These are phyloP conservation scores for Trichosanthes cucumerina DNA, from an alignment of 306 rosid species.

Conservation along the genomic window DNA sequence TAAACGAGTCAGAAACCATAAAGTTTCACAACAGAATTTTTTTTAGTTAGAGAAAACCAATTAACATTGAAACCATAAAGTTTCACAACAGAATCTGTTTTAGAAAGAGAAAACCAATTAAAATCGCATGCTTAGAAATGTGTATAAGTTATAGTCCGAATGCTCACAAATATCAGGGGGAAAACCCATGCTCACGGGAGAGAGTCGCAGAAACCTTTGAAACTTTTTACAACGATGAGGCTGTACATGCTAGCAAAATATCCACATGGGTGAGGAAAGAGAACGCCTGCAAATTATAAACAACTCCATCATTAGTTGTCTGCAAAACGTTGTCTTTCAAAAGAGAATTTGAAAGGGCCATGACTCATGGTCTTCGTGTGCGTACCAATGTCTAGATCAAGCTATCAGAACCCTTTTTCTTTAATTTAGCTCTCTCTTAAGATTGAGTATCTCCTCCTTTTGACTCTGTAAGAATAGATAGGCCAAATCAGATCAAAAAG, in stretches of 20 bases:
- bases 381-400: neutral
- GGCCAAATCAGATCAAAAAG: neutral
- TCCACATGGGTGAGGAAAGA: neutral
- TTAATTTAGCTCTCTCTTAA: neutral
- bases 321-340: neutral
- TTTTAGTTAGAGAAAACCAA: too few species aligned
- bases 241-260: neutral
- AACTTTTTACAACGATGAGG: neutral
- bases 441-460: neutral
- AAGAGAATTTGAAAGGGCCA: neutral
- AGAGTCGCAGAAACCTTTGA: neutral
- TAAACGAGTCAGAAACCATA: neutral
- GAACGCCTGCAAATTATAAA: neutral
- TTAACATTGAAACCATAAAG: neutral
- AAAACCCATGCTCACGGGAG: neutral
- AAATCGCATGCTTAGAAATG: neutral
- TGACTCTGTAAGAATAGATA: neutral
- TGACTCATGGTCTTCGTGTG: neutral
- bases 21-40: too few species aligned
- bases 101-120: too few species aligned
- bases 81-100: too few species aligned
- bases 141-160: neutral
- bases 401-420: neutral
- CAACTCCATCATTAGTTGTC: neutral
- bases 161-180: too few species aligned